phyloP scores from a whole-genome alignment of 805 yeast species.

The Yarrowia alimentaria region DNA sequence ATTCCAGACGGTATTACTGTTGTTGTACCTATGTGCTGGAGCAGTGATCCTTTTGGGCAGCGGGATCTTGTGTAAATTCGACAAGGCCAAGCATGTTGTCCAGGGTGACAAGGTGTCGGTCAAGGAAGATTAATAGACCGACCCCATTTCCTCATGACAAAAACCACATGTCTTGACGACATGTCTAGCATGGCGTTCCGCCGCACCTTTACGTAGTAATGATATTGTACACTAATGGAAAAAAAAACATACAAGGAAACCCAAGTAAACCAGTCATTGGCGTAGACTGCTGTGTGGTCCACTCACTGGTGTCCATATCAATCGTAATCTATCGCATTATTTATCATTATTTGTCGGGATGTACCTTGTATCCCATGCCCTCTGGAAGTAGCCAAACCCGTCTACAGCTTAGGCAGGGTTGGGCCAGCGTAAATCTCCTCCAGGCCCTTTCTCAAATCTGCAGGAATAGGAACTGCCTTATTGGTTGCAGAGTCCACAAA shows the following conservation, averaged over 20 bases:
- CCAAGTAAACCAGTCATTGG: no score
- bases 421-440: conserved; percentile 13
- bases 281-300: no score
- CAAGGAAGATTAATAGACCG: conserved; percentile 13
- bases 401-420: conserved; percentile 9
- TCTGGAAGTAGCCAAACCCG: no score
- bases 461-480: conserved; percentile 32
- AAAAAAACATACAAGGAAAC: not conserved
- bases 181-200: no score
- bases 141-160: no score
- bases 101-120: conserved; percentile 2
- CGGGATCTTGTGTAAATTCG: not conserved
- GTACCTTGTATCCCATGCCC: no score
- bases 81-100: not conserved
- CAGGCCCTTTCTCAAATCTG: conserved; percentile 29
- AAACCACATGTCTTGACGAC: no score
- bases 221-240: not conserved
- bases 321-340: no score
- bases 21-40: conserved; percentile 6
- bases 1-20: conserved; percentile 8
- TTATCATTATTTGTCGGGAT: no score
- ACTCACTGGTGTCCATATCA: no score
- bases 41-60: conserved; percentile 10
- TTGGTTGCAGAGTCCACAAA: conserved; percentile 36
- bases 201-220: not conserved